These are phyloP conservation scores for Aspergillus aculeatinus DNA, from an alignment of 2,329 filamentous ascomycete species.

Conservation along the genomic window DNA sequence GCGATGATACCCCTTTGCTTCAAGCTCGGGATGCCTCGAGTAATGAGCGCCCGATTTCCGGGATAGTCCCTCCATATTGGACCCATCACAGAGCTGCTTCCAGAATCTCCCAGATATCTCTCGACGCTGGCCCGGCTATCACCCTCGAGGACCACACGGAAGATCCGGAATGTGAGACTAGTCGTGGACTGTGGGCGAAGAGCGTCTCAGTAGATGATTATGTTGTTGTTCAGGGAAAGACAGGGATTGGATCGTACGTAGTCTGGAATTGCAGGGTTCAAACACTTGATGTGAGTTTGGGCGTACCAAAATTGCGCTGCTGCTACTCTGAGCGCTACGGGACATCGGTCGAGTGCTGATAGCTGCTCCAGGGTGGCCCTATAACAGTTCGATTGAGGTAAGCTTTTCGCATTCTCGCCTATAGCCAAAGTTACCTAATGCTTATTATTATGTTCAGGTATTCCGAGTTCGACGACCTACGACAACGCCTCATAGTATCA, in stretches of 20 bases:
- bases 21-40: constrained; percentile 18
- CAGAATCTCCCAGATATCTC: constrained; percentile 40
- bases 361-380: constrained; percentile 50
- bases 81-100: constrained; percentile 44
- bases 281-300: constrained; percentile 69
- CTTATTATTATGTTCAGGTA: constrained; percentile 55
- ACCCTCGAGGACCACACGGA: constrained; percentile 64
- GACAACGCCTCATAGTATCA: constrained; percentile 68
- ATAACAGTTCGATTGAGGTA: constrained; percentile 62
- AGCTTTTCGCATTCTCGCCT: constrained; percentile 2
- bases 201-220: constrained; percentile 63
- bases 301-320: background rate
- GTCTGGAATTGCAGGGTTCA: constrained; percentile 91
- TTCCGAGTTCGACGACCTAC: constrained; percentile 87
- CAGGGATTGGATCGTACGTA: constrained; percentile 79
- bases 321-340: background rate
- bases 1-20: constrained; percentile 16
- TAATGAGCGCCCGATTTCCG: constrained; percentile 30
- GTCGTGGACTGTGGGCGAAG: constrained; percentile 61
- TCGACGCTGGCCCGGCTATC: constrained; percentile 50
- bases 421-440: constrained; percentile 20
- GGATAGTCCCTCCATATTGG: constrained; percentile 48
- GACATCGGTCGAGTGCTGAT: constrained; percentile 14
- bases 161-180: constrained; percentile 55
- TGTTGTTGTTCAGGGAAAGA: constrained; percentile 59